Evolutionary conservation across 2,329 filamentous ascomycete genomes (phyloP).

Genomic region (Zymoseptoria tritici): DNA sequence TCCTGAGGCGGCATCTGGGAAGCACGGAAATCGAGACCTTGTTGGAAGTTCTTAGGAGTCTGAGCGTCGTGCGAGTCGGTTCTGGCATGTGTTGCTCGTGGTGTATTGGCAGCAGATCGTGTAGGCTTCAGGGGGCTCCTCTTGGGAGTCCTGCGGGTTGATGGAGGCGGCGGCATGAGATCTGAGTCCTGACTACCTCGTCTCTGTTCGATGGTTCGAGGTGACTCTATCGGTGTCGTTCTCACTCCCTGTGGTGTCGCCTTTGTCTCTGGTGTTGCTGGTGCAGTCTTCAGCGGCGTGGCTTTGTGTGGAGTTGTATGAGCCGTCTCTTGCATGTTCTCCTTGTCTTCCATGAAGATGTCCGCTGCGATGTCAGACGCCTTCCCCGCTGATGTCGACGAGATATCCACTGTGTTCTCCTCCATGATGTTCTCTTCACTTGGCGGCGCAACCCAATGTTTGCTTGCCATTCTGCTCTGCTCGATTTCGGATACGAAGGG

Average conservation of each 20-base stretch:
- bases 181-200: slow-evolving; percentile 23
- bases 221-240: slow-evolving; percentile 7
- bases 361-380: slow-evolving; percentile 2
- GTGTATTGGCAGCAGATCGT: slow-evolving; percentile 21
- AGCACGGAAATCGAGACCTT: slow-evolving; percentile 20
- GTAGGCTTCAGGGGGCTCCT: slow-evolving; percentile 22
- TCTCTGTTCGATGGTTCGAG: slow-evolving; percentile 6
- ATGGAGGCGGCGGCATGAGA: slow-evolving; percentile 26
- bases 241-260: slow-evolving; percentile 9
- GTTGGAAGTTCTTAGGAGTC: slow-evolving; percentile 16
- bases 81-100: slow-evolving; percentile 15
- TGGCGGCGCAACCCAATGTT: slow-evolving; percentile 20
- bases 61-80: slow-evolving; percentile 16
- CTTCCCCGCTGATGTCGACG: slow-evolving; percentile 13
- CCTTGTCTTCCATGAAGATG: slow-evolving; percentile 23
- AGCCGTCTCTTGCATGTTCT: slow-evolving; percentile 23
- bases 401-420: slow-evolving; percentile 13
- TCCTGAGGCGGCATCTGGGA: slow-evolving; percentile 22
- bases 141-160: slow-evolving; percentile 22
- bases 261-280: slow-evolving; percentile 18
- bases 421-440: slow-evolving; percentile 12
- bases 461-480: slow-evolving; percentile 25
- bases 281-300: slow-evolving; percentile 16
- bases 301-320: slow-evolving; percentile 16
- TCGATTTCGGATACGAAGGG: slow-evolving; percentile 43